phyloP scores from a whole-genome alignment of 192 early-diverging fungal species.

The Funneliformis geosporum region DNA sequence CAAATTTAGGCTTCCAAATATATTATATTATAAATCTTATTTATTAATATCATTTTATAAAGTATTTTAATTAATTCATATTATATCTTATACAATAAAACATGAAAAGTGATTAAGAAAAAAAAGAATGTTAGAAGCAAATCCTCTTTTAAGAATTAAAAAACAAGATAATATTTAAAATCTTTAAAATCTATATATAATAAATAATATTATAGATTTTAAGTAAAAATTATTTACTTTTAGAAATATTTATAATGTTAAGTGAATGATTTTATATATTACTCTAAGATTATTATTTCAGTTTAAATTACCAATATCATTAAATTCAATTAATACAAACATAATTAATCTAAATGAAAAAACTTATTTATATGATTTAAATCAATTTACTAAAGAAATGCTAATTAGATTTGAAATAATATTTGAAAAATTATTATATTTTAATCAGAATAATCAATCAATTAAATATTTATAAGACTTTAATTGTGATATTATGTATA shows the following conservation, averaged over 20 bases:
- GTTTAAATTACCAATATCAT: too few species aligned
- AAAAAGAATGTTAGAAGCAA: not conserved
- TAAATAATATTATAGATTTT: too few species aligned
- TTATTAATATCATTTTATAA: not conserved
- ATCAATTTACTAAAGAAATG: not conserved
- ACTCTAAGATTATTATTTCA: not conserved
- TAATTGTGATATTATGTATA: not conserved
- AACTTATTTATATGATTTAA: too few species aligned
- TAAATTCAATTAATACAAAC: too few species aligned
- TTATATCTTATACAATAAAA: not conserved
- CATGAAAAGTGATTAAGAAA: not conserved
- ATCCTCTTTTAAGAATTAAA: not conserved
- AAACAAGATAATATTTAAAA: too few species aligned
- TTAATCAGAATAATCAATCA: too few species aligned
- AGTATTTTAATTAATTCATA: not conserved
- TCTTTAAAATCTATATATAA: too few species aligned
- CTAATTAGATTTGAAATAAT: too few species aligned
- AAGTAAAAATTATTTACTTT: too few species aligned
- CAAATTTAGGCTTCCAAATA: conserved; percentile 7
- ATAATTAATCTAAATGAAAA: too few species aligned
- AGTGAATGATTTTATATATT: not conserved
- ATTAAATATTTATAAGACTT: too few species aligned
- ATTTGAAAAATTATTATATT: too few species aligned
- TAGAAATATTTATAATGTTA: conserved; percentile 18
- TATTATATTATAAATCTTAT: not conserved